Evolutionary conservation across 306 rosid species (phyloP).

Genomic region (Dalbergia oliveri): DNA sequence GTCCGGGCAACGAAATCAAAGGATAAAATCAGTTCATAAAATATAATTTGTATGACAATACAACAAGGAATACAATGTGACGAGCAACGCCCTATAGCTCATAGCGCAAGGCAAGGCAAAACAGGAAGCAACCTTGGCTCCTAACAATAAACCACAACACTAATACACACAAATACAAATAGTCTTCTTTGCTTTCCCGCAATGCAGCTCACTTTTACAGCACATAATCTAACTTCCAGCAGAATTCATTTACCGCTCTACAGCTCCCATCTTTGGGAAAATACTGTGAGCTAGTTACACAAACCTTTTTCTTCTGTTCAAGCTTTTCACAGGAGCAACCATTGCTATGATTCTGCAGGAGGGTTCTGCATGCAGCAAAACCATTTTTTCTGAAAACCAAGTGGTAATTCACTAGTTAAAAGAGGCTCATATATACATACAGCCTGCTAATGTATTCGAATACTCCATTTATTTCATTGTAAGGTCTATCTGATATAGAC

Average conservation of each 20-base stretch:
- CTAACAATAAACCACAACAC: slow-evolving; percentile 69
- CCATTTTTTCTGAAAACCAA: slow-evolving; percentile 91
- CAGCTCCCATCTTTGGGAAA: slow-evolving; percentile 68
- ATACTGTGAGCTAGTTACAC: slow-evolving; percentile 68
- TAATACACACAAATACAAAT: slow-evolving; percentile 69
- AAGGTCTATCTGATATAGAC: slow-evolving; percentile 17
- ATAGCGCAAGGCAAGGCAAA: slow-evolving; percentile 54
- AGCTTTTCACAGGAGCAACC: slow-evolving; percentile 50
- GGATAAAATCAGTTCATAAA: slow-evolving; percentile 49
- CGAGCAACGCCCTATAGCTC: slow-evolving; percentile 49
- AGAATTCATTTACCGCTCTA: slow-evolving; percentile 64
- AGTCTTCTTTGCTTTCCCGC: slow-evolving; percentile 70
- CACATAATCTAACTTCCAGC: slow-evolving; percentile 65
- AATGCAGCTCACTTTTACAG: slow-evolving; percentile 69
- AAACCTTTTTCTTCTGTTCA: slow-evolving; percentile 59
- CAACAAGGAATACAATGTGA: slow-evolving; percentile 45
- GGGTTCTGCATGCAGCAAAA: slow-evolving; percentile 93
- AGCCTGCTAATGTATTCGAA: slow-evolving; percentile 26
- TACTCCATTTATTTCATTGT: slow-evolving; percentile 12
- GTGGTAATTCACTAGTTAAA: not conserved
- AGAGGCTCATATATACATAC: too few relatives aligned
- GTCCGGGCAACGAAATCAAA: slow-evolving; percentile 33
- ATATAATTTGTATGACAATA: slow-evolving; percentile 42
- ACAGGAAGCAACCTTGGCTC: slow-evolving; percentile 57
- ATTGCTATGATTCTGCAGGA: slow-evolving; percentile 68